A percentile compares a stretch with the other conserved stretches of the same genome.
Evolutionary conservation across 2,329 filamentous ascomycete species (phyloP).

Genomic region (Thermothelomyces thermophilus): DNA sequence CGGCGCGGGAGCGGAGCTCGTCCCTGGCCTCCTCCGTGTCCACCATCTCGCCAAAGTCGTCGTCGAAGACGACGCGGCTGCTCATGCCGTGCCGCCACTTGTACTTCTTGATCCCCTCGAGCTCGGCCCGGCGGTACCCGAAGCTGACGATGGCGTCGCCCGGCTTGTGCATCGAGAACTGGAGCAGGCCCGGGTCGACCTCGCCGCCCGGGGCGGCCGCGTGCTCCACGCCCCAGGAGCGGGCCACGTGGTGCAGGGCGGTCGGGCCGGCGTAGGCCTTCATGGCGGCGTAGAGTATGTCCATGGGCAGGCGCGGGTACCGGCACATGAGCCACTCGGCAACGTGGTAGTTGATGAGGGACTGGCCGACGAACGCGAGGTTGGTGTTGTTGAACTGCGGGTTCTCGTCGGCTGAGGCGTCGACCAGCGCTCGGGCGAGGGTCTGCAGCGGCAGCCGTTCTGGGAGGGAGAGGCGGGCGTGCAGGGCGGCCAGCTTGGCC

Average conservation of each 20-base stretch:
- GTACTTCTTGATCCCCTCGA: slow-evolving; percentile 38
- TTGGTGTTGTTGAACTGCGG: slow-evolving; percentile 82
- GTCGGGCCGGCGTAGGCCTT: slow-evolving; percentile 74
- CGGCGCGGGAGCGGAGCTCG: slow-evolving; percentile 8
- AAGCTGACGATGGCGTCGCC: slow-evolving; percentile 42
- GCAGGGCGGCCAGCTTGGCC: slow-evolving; percentile 85
- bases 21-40: slow-evolving; percentile 9
- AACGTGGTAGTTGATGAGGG: slow-evolving; percentile 82
- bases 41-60: slow-evolving; percentile 71
- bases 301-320: slow-evolving; percentile 84
- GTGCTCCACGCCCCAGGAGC: slow-evolving; percentile 85
- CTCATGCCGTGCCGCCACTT: slow-evolving; percentile 64
- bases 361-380: slow-evolving; percentile 71
- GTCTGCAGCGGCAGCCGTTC: slow-evolving; percentile 77
- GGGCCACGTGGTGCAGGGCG: slow-evolving; percentile 65
- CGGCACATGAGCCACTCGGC: slow-evolving; percentile 81
- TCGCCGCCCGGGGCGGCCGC: slow-evolving; percentile 84
- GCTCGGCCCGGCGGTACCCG: slow-evolving; percentile 48
- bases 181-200: slow-evolving; percentile 84
- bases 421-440: slow-evolving; percentile 77
- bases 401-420: slow-evolving; percentile 74
- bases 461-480: slow-evolving; percentile 79
- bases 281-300: slow-evolving; percentile 80
- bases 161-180: slow-evolving; percentile 55
- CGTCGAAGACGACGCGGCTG: slow-evolving; percentile 72